These are phyloP conservation scores for Linnemannia elongata DNA, from an alignment of 192 early-diverging fungal genomes.

Conservation along the genomic window DNA sequence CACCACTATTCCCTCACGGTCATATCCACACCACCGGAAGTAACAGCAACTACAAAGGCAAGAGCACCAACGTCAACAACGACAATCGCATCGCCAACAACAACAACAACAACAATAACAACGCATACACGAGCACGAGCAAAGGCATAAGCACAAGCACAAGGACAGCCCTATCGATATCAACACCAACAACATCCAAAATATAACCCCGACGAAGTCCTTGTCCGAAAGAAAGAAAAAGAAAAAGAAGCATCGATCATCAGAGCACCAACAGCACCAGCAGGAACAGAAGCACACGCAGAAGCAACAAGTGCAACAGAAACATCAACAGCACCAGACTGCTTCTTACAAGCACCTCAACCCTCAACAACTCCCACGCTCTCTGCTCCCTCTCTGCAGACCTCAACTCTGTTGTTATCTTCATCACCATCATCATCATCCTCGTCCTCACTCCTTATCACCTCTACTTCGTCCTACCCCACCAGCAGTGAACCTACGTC, in stretches of 20 bases:
- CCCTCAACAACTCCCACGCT: constrained; percentile 1
- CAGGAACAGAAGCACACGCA: constrained; percentile 5
- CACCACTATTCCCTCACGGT: neutral
- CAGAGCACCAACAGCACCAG: neutral
- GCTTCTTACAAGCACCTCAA: neutral
- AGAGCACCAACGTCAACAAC: neutral
- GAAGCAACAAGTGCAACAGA: neutral
- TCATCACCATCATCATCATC: neutral
- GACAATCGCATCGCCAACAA: neutral
- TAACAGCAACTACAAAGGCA: too few relatives aligned
- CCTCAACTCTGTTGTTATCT: neutral
- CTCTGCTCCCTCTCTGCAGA: neutral
- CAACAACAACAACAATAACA: neutral
- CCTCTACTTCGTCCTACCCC: neutral
- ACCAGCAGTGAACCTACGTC: neutral
- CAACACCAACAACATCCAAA: too few relatives aligned
- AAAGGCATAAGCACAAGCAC: neutral
- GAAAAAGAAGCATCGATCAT: neutral
- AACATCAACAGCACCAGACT: neutral
- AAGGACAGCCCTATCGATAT: too few relatives aligned
- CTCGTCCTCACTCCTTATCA: neutral
- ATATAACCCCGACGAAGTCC: too few relatives aligned
- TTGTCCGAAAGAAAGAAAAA: too few relatives aligned
- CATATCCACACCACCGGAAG: too few relatives aligned
- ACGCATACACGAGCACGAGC: neutral